These are phyloP conservation scores for Phytophthora multivora DNA, from an alignment of 352 stramenopile genomes.

Conservation along the genomic window DNA sequence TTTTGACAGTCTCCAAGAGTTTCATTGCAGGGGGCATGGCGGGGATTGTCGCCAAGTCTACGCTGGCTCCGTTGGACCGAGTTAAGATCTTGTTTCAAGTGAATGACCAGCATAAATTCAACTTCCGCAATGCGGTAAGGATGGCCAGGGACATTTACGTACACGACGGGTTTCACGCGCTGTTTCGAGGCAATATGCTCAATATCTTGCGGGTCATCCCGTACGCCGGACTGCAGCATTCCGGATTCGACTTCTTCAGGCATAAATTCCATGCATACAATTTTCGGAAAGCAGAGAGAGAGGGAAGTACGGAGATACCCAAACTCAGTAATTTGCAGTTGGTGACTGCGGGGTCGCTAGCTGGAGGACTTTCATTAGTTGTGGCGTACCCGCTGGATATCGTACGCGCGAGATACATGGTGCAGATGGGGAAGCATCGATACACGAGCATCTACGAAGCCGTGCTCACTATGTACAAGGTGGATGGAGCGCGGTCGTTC, in stretches of 20 bases:
- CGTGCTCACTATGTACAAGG: slow-evolving; percentile 77
- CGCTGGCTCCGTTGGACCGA: slow-evolving; percentile 75
- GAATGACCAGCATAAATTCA: slow-evolving; percentile 72
- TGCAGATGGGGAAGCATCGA: slow-evolving; percentile 82
- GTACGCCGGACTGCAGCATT: slow-evolving; percentile 82
- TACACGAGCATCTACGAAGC: slow-evolving; percentile 77
- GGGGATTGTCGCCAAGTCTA: slow-evolving; percentile 78
- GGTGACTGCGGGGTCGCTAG: slow-evolving; percentile 71
- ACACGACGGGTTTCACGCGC: slow-evolving; percentile 66
- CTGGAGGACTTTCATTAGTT: slow-evolving; percentile 72
- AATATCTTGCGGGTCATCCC: slow-evolving; percentile 84
- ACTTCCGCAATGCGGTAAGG: slow-evolving; percentile 67
- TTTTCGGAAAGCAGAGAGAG: slow-evolving; percentile 48
- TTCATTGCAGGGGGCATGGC: slow-evolving; percentile 78
- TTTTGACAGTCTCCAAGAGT: slow-evolving; percentile 80
- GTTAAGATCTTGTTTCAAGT: slow-evolving; percentile 91
- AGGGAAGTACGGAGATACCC: slow-evolving; percentile 36
- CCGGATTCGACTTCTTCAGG: slow-evolving; percentile 84
- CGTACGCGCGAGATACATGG: slow-evolving; percentile 83
- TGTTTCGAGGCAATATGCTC: slow-evolving; percentile 79
- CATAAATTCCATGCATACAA: slow-evolving; percentile 85
- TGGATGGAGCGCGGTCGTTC: slow-evolving; percentile 72
- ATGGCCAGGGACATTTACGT: slow-evolving; percentile 73
- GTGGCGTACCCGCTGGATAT: slow-evolving; percentile 86
- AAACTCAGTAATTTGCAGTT: slow-evolving; percentile 84